Conservation (phyloP, 108 stramenopile species). For the Nannochloropsis salina region DNA sequence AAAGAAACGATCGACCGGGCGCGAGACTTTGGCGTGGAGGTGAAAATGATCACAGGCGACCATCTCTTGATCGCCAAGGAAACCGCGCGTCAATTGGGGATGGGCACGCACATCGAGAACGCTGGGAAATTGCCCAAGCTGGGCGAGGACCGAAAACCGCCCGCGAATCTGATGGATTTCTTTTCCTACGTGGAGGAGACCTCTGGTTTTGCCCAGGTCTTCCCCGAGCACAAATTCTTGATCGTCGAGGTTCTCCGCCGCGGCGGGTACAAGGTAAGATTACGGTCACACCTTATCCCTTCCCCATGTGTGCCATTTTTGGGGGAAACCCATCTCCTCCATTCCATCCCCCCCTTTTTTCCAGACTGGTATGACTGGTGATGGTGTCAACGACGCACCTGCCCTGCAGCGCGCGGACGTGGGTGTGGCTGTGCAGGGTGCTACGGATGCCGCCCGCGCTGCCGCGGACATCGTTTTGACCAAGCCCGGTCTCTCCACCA, state of each 20-base stretch:
- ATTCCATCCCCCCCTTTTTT: no score
- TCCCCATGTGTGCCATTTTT: no score
- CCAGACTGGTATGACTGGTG: conserved; percentile 76
- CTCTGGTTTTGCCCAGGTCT: conserved; percentile 45
- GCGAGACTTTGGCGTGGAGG: conserved; percentile 57
- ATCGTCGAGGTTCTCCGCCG: conserved; percentile 59
- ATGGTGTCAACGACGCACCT: conserved; percentile 84
- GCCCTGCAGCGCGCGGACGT: conserved; percentile 71
- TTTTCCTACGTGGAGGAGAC: conserved; percentile 45
- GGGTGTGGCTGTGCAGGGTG: conserved; percentile 71
- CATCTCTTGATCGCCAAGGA: conserved; percentile 66
- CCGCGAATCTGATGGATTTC: conserved; percentile 30
- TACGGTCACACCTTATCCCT: neutral
- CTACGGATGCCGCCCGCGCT: conserved; percentile 79
- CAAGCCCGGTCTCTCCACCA: conserved; percentile 66
- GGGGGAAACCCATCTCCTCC: no score
- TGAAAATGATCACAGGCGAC: conserved; percentile 82
- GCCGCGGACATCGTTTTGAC: conserved; percentile 78
- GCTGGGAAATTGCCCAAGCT: neutral
- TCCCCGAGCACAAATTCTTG: conserved; percentile 73
- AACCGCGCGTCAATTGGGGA: conserved; percentile 59
- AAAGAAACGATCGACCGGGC: conserved; percentile 62
- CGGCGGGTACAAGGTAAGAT: conserved; percentile 21
- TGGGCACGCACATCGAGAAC: conserved; percentile 61
- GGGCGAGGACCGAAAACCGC: neutral